Evolutionary conservation across 1,284 basidiomycete genomes (phyloP).

Genomic region (Cerioporus squamosus): DNA sequence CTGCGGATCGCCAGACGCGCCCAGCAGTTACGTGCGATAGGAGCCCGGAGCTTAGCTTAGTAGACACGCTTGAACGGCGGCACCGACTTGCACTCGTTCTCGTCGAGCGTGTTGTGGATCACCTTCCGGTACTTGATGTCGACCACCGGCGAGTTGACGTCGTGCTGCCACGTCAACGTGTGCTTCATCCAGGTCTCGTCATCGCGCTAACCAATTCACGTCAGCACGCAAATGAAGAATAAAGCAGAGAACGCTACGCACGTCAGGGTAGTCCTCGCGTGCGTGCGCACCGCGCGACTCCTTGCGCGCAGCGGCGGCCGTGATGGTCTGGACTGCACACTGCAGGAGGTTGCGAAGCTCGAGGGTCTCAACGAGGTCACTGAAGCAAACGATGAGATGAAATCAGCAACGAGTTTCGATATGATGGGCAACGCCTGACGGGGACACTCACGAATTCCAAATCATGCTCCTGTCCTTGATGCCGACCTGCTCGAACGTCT

Average conservation of each 20-base stretch:
- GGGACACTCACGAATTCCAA: slow-evolving; percentile 86
- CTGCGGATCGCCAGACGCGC: no score
- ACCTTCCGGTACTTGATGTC: slow-evolving; percentile 91
- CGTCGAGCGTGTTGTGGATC: slow-evolving; percentile 87
- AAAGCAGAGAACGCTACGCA: no score
- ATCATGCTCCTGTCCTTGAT: slow-evolving; percentile 99
- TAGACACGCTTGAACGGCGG: slow-evolving; percentile 91
- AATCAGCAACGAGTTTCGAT: background rate
- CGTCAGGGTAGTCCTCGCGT: slow-evolving; percentile 93
- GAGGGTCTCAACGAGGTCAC: slow-evolving; percentile 95
- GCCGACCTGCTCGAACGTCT: slow-evolving; percentile 88
- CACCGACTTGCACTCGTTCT: slow-evolving; percentile 92
- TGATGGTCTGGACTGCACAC: slow-evolving; percentile 95
- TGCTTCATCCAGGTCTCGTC: slow-evolving; percentile 96
- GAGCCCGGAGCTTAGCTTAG: slow-evolving; percentile 43
- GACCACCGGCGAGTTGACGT: slow-evolving; percentile 79
- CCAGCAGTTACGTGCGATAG: no score
- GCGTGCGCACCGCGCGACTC: slow-evolving; percentile 98
- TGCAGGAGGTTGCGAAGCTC: slow-evolving; percentile 97
- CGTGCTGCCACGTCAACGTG: slow-evolving; percentile 86
- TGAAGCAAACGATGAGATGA: slow-evolving; percentile 33
- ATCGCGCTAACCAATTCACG: slow-evolving; percentile 66
- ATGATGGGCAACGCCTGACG: background rate
- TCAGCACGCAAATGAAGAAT: background rate
- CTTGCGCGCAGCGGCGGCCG: slow-evolving; percentile 93